Base-by-base conservation (phyloP, 768 basidiomycete species). In the Boletus sp. region DNA sequence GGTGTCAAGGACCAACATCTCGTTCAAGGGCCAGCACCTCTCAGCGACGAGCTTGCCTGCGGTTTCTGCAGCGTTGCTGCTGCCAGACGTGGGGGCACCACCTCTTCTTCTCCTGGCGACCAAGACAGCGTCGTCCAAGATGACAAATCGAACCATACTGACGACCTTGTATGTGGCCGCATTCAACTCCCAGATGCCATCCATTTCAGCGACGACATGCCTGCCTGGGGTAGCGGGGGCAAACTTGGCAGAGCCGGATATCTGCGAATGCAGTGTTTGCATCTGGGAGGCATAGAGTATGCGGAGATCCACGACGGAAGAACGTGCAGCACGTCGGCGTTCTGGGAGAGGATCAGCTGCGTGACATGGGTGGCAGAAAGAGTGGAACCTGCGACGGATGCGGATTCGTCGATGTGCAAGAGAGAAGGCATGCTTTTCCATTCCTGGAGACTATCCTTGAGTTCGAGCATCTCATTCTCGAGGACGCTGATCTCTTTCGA, bases 391-490 rank as follows among this genome's bases (percentile, higher is more conserved):
- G 87, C 80, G 32, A 79, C 79, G 18, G 84, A 85, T 39, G 85
- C 83, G 15, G 86, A 86, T 67, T 90, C 93, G 50, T 93, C 90
- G 56, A 98, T 89, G 61, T 95, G 92, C 17, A 99, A 80, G 18
- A 93, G 80, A 7, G 94, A 92, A 0, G 97, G 96, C 83, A 98
- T 94, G 54, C 85, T 85, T 72, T 95, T 94, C 89, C 95, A 98
- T 68, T 99, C 97, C 12, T 90, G 87, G 4, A 98, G 80, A 7
- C 90, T 83, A 54, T 95, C 93, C 71, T 97, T 98, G 70, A 99
- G 84, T 67, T 98, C 95, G 32, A 98, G 82, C 89, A 98, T 92
- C 71, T 98, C 95, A 67, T 94, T 95, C 77, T 99, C 97, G 29
- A 99, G 83, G 1, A 91, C 88, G 29, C 90, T 88, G 52, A 99